Conservation (phyloP, 2,329 filamentous ascomycete species). For the Beauveria rudraprayagi region DNA sequence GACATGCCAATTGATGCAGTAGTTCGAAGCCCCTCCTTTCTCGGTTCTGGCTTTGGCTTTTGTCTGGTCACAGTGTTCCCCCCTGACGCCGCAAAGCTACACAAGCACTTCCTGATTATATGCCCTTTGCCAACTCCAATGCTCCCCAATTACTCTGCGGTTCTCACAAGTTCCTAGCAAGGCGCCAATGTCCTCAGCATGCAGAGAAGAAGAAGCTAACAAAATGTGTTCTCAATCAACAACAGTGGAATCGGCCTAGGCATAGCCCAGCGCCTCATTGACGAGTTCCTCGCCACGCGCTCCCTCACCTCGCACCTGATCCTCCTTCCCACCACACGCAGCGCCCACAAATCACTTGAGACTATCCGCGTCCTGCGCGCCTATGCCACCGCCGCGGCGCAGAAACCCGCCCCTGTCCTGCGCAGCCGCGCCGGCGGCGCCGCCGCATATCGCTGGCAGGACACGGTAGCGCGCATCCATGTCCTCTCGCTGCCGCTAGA, state of each 20-base stretch:
- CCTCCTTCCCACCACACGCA: conserved; percentile 78
- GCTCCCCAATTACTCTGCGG: background rate
- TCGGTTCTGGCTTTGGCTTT: background rate
- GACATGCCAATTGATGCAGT: background rate
- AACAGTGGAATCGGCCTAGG: conserved; percentile 76
- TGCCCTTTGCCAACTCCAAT: background rate
- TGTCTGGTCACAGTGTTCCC: background rate
- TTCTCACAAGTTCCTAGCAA: background rate
- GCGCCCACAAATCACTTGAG: conserved; percentile 61
- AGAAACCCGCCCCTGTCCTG: conserved; percentile 27
- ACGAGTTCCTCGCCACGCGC: conserved; percentile 72
- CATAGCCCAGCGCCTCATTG: conserved; percentile 75
- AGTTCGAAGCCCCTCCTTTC: background rate
- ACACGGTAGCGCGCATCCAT: conserved; percentile 45
- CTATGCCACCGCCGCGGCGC: conserved; percentile 43
- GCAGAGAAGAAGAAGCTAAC: background rate
- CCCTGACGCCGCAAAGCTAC: background rate
- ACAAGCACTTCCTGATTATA: background rate
- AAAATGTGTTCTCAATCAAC: background rate
- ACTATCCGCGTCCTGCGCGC: conserved; percentile 57
- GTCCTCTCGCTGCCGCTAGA: conserved; percentile 52
- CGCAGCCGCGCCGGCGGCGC: conserved; percentile 27
- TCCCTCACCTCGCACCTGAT: conserved; percentile 62
- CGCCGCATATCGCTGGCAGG: conserved; percentile 23
- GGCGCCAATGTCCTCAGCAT: background rate